Evolutionary conservation across 306 rosid species (phyloP).

Genomic region (Vigna hirtella): DNA sequence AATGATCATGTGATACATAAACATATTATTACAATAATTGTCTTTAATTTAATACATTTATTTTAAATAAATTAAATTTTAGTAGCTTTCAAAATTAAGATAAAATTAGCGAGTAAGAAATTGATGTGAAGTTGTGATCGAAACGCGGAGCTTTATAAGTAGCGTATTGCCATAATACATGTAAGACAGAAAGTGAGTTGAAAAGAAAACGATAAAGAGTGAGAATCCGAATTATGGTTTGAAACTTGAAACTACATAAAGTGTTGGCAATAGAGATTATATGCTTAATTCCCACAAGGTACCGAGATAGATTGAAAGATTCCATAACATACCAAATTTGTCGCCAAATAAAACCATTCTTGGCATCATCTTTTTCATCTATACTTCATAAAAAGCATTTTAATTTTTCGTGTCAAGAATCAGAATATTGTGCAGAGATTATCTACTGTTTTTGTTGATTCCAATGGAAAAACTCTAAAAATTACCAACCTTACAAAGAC

Average conservation of each 20-base stretch:
- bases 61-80: no score
- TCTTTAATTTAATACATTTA: no score
- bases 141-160: not conserved
- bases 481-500: not conserved
- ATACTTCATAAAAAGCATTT: constrained; percentile 3
- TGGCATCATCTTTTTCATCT: not conserved
- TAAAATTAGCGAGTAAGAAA: no score
- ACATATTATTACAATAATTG: no score
- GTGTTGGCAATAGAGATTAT: constrained; percentile 1
- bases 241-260: not conserved
- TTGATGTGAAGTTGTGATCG: no score
- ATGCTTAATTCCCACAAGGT: constrained; percentile 16
- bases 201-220: not conserved
- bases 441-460: not conserved
- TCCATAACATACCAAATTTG: constrained; percentile 17
- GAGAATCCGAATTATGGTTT: constrained; percentile 7
- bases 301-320: not conserved
- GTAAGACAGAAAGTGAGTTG: not conserved
- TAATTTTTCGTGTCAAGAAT: not conserved
- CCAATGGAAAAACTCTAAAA: not conserved
- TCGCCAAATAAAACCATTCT: not conserved
- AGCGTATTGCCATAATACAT: not conserved
- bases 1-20: no score
- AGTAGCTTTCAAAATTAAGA: no score
- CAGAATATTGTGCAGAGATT: constrained; percentile 3